Evolutionary conservation across 805 yeast species (phyloP).

Genomic region (Maudiozyma serrabonitensis): DNA sequence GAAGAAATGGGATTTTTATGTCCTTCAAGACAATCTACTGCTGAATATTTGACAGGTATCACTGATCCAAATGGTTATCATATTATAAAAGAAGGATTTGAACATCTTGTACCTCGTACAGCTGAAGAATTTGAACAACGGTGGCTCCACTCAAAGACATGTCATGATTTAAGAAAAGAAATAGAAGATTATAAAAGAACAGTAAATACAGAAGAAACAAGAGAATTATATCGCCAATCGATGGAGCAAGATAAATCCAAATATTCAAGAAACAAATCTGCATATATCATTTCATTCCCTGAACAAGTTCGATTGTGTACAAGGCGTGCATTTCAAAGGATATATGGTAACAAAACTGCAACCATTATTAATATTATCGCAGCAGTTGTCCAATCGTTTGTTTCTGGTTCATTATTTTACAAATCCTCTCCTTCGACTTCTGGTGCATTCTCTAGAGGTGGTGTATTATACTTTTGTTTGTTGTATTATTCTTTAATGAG

Average conservation of each 20-base stretch:
- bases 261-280: constrained; percentile 13
- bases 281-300: constrained; percentile 22
- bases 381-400: constrained; percentile 42
- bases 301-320: constrained; percentile 44
- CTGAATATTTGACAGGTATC: constrained; percentile 51
- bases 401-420: constrained; percentile 55
- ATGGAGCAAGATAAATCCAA: constrained; percentile 24
- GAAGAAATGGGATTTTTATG: constrained; percentile 47
- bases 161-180: constrained; percentile 30
- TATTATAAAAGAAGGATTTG: constrained; percentile 33
- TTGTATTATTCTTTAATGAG: constrained; percentile 44
- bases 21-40: constrained; percentile 50
- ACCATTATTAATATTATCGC: constrained; percentile 23
- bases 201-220: constrained; percentile 27
- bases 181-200: constrained; percentile 32
- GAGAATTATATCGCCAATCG: constrained; percentile 25
- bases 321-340: constrained; percentile 44
- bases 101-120: constrained; percentile 42
- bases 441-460: constrained; percentile 59
- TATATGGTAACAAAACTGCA: constrained; percentile 50
- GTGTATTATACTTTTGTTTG: constrained; percentile 49
- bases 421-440: constrained; percentile 39
- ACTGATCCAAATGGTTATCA: constrained; percentile 47
- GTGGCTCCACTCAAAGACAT: constrained; percentile 36
- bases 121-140: constrained; percentile 45